Percentiles rank a stretch among this genome's conserved stretches.
These are phyloP conservation scores for Thermothelomyces thermophilus DNA, from an alignment of 2,329 filamentous ascomycete genomes.

Conservation along the genomic window DNA sequence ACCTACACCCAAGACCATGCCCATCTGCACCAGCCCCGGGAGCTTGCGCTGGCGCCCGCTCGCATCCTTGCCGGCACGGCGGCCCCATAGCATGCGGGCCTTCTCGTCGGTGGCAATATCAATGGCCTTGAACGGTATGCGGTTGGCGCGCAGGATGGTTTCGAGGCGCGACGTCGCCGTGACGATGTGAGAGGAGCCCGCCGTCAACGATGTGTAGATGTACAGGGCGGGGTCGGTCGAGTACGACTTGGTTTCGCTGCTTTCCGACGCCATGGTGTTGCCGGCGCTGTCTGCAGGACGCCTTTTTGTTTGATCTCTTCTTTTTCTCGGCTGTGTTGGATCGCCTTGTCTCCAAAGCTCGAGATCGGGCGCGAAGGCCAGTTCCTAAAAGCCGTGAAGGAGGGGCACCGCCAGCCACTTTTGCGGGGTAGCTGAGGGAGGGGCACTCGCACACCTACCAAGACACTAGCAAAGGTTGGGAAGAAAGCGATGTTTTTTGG, in stretches of 20 bases:
- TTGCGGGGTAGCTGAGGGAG: constrained; percentile 4
- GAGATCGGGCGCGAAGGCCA: neutral
- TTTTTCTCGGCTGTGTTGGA: neutral
- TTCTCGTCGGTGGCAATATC: constrained; percentile 87
- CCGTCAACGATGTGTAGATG: constrained; percentile 92
- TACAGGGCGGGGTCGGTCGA: constrained; percentile 65
- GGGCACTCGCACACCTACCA: neutral
- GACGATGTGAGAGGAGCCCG: constrained; percentile 91
- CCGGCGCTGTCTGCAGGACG: neutral
- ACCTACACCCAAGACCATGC: constrained; percentile 76
- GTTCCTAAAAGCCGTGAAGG: neutral
- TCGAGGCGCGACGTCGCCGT: constrained; percentile 93
- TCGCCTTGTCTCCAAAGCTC: neutral
- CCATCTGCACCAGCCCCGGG: constrained; percentile 82
- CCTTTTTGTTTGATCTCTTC: neutral
- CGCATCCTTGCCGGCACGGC: constrained; percentile 67
- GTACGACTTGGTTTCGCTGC: constrained; percentile 20
- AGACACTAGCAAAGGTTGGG: too few relatives aligned
- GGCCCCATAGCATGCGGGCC: constrained; percentile 81
- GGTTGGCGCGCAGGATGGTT: constrained; percentile 92
- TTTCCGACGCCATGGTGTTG: constrained; percentile 13
- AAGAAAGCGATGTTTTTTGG: neutral
- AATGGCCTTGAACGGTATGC: constrained; percentile 85
- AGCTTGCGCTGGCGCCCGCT: constrained; percentile 64
- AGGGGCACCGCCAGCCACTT: neutral